Evolutionary conservation across 2,329 filamentous ascomycete species (phyloP), one percentile per base, ranked within the genome.

Genomic region (Epichloe brachyelytri): DNA sequence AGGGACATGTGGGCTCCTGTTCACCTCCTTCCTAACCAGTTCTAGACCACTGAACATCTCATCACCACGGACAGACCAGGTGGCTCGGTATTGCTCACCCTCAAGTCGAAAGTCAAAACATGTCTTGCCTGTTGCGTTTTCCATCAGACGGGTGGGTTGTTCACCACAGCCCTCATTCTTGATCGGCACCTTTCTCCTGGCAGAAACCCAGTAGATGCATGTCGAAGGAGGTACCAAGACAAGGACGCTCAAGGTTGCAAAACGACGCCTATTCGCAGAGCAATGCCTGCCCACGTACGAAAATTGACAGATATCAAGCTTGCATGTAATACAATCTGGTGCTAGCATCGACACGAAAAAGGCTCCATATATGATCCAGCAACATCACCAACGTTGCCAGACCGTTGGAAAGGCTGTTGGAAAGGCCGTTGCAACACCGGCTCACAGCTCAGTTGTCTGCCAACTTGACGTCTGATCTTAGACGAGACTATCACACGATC

Each of bases 361-460:
- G 43, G 20, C 14, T n/a, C 7, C 43, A 26, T 5, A 30, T 30
- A 10, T 33, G 14, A 20, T 19, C 39, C 17, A 34, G 7, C 8
- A 15, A 15, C 38, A 30, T 44, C 19, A 49, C 51, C 53, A 54
- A 54, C 53, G 53, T 54, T 53, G 51, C 53, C 34, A 49, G 12
- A 17, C 36, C n/a, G 30, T 10, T 20, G 39, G 26, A 34, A 22
- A 41, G 38, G 30, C 46, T 30, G 19, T 22, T n/a, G 7, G 37
- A n/a, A 11, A n/a, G 14, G n/a, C 26, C 14, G n/a, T 10, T 20
- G 26, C 30, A 49, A 36, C 12, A 39, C 39, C 26, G 15, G 22
- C 17, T 30, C 15, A n/a, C 47, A 33, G 34, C 34, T 47, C 20
- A 26, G n/a, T 6, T 40, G 20, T 40, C 20, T 17, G 38, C 19